Base-by-base conservation (phyloP, 2,329 filamentous ascomycete species). In the Rhinocladiella mackenziei region DNA sequence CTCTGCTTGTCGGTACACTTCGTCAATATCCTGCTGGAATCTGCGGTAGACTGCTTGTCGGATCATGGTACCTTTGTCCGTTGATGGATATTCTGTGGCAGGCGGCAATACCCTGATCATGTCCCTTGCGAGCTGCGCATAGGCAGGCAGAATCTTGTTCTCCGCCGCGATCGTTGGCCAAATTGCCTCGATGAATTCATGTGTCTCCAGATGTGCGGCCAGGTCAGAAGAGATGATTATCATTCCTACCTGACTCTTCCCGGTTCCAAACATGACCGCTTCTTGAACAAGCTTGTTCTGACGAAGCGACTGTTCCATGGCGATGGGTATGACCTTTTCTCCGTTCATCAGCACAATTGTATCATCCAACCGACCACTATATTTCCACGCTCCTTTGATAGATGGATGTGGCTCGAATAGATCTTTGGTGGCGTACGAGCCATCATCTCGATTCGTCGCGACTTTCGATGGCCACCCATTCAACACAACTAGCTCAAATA, bases 41-140 rank as follows among this genome's bases (percentile, higher is more conserved):
- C 69, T 60, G 32, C 63, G 61, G 51, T 78, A 76, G 5, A 74
- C 67, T 13, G 69, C 68, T 3, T 70, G 70, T 2, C 76, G 69
- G 37, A 79, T 78, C 43, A 76, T 69, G 0, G 74, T 79, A 2
- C 74, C 74, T 56, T 80, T 80, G 47, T 79, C 77, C 1, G 77
- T 80, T 28, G 60, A 61, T 1, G 75, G 67, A 50, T 76, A 80
- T 2, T 59, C 50, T 3, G 65, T 68, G 1, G 69, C 70, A 0
- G 64, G 51, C 0, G 68, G 64, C 2, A 78, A 60, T 2, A 80
- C 11, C 61, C 67, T 0, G 71, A 72, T 30, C 35, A 48, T 2
- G 81, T 70, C 10, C 70, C 32, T 39, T 1, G 39, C 19, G 15
- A 51, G n/a, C 23, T 47, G 68, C 0, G 72, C 72, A 52, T 78